These are phyloP conservation scores for Erigeron canadensis DNA, from an alignment of 129 eudicot genomes.

Conservation along the genomic window DNA sequence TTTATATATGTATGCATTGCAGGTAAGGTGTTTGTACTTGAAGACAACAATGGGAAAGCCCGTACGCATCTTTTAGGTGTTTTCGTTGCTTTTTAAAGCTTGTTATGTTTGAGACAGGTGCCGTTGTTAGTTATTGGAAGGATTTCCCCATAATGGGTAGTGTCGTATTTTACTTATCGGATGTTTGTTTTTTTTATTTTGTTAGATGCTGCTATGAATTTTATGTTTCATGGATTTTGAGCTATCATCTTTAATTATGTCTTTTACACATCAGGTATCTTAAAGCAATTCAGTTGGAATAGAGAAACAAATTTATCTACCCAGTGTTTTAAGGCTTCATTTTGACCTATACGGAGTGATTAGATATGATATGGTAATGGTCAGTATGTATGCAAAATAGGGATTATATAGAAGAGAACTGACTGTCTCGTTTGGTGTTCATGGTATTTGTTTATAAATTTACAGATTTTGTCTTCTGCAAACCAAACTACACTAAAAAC, in stretches of 20 bases:
- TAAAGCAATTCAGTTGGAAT: neutral
- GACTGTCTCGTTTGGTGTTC: no score
- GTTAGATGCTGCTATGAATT: slow-evolving; percentile 15
- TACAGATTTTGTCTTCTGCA: no score
- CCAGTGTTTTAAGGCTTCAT: neutral
- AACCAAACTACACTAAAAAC: no score
- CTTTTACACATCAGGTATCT: neutral
- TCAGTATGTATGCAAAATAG: no score
- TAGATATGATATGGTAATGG: no score
- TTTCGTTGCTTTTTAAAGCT: slow-evolving; percentile 13
- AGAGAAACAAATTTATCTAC: neutral
- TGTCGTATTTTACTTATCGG: slow-evolving; percentile 28
- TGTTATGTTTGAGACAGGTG: slow-evolving; percentile 4
- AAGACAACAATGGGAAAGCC: slow-evolving; percentile 61
- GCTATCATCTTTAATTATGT: neutral
- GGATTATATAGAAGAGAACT: no score
- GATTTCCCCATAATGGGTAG: slow-evolving; percentile 18
- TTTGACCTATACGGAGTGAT: no score
- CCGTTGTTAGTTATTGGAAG: slow-evolving; percentile 16
- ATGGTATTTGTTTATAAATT: no score
- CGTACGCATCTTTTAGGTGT: slow-evolving; percentile 40
- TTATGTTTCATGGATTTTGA: slow-evolving; percentile 15
- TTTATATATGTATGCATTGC: neutral
- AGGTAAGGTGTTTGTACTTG: slow-evolving; percentile 57
- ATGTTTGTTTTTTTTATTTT: slow-evolving; percentile 15